Conservation (phyloP, 108 stramenopile genomes). For the Pseudonitzschia delicatissima region DNA sequence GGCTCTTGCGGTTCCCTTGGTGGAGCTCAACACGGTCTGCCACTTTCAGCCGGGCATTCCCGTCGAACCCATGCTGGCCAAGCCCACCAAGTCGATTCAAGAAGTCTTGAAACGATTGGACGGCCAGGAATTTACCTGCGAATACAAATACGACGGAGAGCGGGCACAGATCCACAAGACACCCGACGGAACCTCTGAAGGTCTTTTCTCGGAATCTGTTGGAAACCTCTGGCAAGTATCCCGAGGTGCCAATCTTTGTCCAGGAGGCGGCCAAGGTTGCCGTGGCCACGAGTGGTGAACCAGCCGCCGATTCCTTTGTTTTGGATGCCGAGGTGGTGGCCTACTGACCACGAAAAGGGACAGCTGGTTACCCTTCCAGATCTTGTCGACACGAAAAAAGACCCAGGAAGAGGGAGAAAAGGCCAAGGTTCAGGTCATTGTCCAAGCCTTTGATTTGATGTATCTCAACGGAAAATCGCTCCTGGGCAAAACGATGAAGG, state of each 20-base stretch:
- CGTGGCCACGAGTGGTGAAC: not conserved
- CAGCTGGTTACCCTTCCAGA: constrained; percentile 85
- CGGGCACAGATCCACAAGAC: constrained; percentile 96
- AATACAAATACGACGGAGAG: constrained; percentile 99
- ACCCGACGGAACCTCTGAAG: constrained; percentile 73
- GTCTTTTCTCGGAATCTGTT: constrained; percentile 93
- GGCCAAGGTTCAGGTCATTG: constrained; percentile 96
- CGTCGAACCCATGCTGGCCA: constrained; percentile 98
- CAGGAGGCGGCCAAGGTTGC: constrained; percentile 51
- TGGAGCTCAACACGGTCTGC: constrained; percentile 74
- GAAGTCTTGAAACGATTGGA: constrained; percentile 94
- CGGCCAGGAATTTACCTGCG: constrained; percentile 92
- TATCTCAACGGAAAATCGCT: constrained; percentile 94
- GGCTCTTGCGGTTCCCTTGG: constrained; percentile 71
- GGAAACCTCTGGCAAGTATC: constrained; percentile 94
- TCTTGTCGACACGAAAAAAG: constrained; percentile 82
- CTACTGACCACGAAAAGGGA: constrained; percentile 81
- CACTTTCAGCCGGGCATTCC: constrained; percentile 92
- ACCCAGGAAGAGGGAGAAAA: constrained; percentile 77
- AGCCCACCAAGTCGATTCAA: constrained; percentile 91
- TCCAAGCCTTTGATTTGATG: constrained; percentile 99
- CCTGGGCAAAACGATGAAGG: constrained; percentile 70
- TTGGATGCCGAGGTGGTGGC: constrained; percentile 98
- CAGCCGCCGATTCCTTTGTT: constrained; percentile 81
- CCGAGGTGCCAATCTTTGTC: constrained; percentile 91